Base-by-base conservation (phyloP, 2,329 filamentous ascomycete species). In the Alternaria rosae region DNA sequence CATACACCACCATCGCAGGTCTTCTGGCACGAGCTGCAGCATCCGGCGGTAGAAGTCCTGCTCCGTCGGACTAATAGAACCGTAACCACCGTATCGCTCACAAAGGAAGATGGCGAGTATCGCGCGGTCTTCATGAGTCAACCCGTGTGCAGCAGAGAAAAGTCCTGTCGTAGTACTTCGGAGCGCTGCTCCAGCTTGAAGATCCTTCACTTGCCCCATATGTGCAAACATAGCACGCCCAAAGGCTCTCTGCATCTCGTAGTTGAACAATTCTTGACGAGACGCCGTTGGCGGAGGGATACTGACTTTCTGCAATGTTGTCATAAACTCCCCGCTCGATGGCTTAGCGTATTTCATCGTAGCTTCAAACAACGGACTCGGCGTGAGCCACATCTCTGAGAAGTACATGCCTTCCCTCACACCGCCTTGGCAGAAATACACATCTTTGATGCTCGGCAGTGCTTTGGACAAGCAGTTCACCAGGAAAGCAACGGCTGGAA, bases 401-500 rank as follows among this genome's bases (percentile, higher is more conserved):
- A 92, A 93, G 41, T 97, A 81, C 44, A 89, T 89, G 0, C 94
- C 94, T 79, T 97, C 93, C 42, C 93, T 85, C 64, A 97, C 94
- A 8, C 93, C 94, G 20, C 94, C 92, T 70, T 92, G 90, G 75
- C 93, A 96, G 79, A 97, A 97, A 1, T 90, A 90, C 3, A 94
- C 91, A 44, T 88, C 65, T 8, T 51, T 87, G 68, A 97, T 90
- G 44, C 84, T 84, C 5, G 91, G 91, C 3, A 97, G 84, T 1
- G 89, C 87, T 42, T 86, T 82, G 30, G 90, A 83, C 15, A 97
- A 86, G 17, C 91, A 89, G 30, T 90, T 87, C n/a, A 97, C 88
- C 5, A 97, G 88, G 28, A 92, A 88, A 0, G 89, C 88, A 30
- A 97, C 93, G 28, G 94, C 93, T 1, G 92, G 91, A 42, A 97